Evolutionary conservation across 768 basidiomycete genomes (phyloP), one percentile per base, ranked within the genome.

Genomic region (Hydnomerulius pinastri): DNA sequence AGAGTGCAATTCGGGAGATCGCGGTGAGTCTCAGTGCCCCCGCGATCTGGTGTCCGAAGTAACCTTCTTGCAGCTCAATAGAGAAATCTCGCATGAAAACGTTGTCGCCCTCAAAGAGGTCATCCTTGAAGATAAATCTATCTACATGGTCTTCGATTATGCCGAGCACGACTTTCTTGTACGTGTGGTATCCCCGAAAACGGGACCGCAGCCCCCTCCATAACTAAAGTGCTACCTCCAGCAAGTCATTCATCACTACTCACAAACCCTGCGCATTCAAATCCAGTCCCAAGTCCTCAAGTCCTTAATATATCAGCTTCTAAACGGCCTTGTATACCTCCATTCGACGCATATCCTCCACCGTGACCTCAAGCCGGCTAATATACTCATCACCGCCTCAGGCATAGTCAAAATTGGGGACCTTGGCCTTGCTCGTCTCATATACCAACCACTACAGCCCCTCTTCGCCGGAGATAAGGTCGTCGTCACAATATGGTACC

Each of bases 231-330:
- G 12, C 20, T 23, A 30, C 41, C 44, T 25, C 27, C 54, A 98
- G 92, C 97, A 99, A 93, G 87, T 99, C 42, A 99, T 99, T 38
- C 97, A 98, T 64, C 95, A 98, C 69, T 92, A 98, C 65, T 92
- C 93, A 10, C 92, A 96, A 66, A 89, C 87, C 2, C 77, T 94
- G 3, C 89, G 97, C 8, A 74, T 80, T 6, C 74, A 83, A 13
- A 90, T 98, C 36, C 78, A 87, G 2, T 71, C 77, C 0, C 75
- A 87, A 10, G 87, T 96, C 6, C 85, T 99, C 58, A 98, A 98
- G 68, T 92, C 92, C 4, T 81, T 98, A 30, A 85, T 91, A 3
- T 94, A 92, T 69, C 97, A 98, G 67, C 87, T 98, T 18, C 73
- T 98, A 44, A 95, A 94, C 63, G 97, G 97, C 8, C 83, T 98